phyloP scores from a whole-genome alignment of 2,329 filamentous ascomycete species.

The Epichloe sibirici region DNA sequence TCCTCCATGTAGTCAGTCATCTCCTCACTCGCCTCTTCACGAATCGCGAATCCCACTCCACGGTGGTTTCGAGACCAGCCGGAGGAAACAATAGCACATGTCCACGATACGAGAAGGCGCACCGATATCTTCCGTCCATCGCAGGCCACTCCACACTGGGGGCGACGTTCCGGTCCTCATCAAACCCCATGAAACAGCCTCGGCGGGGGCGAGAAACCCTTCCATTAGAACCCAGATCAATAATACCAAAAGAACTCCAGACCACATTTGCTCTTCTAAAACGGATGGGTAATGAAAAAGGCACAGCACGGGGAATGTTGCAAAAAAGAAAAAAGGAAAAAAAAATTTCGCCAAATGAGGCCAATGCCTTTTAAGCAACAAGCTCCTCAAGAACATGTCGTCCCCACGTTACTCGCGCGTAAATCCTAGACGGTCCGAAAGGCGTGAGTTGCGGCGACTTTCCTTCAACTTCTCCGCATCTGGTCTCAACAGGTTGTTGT shows the following conservation, averaged over 20 bases:
- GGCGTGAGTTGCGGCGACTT: not conserved
- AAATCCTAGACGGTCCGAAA: not conserved
- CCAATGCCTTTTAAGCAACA: not conserved
- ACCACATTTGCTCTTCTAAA: constrained; percentile 31
- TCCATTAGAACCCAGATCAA: constrained; percentile 1
- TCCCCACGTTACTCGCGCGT: not conserved
- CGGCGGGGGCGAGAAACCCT: constrained; percentile 12
- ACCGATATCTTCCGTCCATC: not conserved
- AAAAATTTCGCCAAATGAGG: constrained; percentile 4
- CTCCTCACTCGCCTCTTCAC: not conserved
- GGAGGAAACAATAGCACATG: not conserved
- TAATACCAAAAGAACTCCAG: constrained; percentile 28
- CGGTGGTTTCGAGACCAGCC: not conserved
- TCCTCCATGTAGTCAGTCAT: not conserved
- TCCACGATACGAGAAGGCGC: not conserved
- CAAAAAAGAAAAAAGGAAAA: constrained; percentile 1
- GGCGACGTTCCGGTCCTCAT: constrained; percentile 1
- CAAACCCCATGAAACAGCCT: constrained; percentile 5
- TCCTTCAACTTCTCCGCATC: not conserved
- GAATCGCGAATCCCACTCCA: not conserved
- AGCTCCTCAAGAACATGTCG: not conserved
- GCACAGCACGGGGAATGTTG: constrained; percentile 12
- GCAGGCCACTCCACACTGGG: not conserved
- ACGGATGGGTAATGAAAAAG: constrained; percentile 9
- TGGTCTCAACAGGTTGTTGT: not conserved